Base-by-base conservation (phyloP, 148 eudicot species). In the Camellia granthamiana region DNA sequence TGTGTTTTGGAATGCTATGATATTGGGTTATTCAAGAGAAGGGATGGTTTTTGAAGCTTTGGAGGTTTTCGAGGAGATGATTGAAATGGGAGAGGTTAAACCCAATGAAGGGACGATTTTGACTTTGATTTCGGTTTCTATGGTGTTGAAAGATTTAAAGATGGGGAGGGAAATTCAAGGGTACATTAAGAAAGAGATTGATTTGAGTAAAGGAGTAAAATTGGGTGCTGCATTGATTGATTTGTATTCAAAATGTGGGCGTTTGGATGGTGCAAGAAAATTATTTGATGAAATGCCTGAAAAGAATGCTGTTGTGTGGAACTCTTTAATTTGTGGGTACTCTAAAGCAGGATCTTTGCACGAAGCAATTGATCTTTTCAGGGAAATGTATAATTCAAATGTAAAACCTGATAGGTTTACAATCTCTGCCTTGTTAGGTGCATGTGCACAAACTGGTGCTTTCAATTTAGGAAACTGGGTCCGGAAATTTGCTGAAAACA, bases 1-100 rank as follows among this genome's bases (percentile, higher is more conserved):
- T 67, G 71, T 67, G 6, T 67, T 67, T 67, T 67, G 71, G 71
- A 67, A 67, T 67, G 71, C 71, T 42, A 38, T 67, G 71, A 38
- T 67, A 67, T 12, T 42, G 71, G 47, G 71, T 11, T 67, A 67
- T 67, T 15, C 71, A 3, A 38, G 18, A 67, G 47, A 41, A 18
- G 18, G 71, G 71, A 41, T 38, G 71, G 47, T 67, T 41, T 67
- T 67, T 15, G 46, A 67, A 67, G 71, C 71, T 67, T 67, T 67
- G 47, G 71, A 67, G 46, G 71, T 67, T 67, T 64, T 67, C 4
- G 18, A 12, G 71, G 8, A 67, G 71, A 67, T 67, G 71, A 67
- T 67, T 46, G 71, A 67, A 64, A 64, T 64, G 68, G 68, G 42
- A 23, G 68, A 67, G 15, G 47, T 67, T 38, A 67, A 67, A 42